phyloP scores from a whole-genome alignment of 2,329 filamentous ascomycete genomes.

The Coniochaeta pulveracea region DNA sequence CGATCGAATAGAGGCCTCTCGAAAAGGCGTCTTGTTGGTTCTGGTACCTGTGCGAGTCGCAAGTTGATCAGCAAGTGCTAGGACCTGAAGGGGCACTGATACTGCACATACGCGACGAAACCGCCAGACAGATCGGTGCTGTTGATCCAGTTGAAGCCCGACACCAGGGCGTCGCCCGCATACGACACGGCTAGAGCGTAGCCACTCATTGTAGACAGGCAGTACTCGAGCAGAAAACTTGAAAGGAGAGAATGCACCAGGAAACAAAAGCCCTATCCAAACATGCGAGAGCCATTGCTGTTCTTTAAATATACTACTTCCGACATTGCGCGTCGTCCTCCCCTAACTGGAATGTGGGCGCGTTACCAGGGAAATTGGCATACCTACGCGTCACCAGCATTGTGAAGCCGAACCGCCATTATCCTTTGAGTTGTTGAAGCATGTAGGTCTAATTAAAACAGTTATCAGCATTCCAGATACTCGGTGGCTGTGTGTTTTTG shows the following conservation, averaged over 20 bases:
- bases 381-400: not conserved
- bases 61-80: constrained; percentile 20
- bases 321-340: not conserved
- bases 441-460: too few species aligned
- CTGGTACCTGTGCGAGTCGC: constrained; percentile 43
- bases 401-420: too few species aligned
- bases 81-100: constrained; percentile 19
- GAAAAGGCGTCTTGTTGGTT: constrained; percentile 25
- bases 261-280: not conserved
- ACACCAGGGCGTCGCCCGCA: constrained; percentile 29
- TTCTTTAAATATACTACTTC: not conserved
- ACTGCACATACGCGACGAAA: constrained; percentile 55
- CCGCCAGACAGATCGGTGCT: constrained; percentile 60
- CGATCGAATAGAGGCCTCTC: constrained; percentile 28
- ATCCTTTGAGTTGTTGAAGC: too few species aligned
- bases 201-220: constrained; percentile 5
- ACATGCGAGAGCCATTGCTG: not conserved
- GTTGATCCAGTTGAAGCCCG: constrained; percentile 37
- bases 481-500: too few species aligned
- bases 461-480: too few species aligned
- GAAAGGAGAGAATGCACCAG: not conserved
- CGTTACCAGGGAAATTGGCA: not conserved
- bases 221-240: too few species aligned
- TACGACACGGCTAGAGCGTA: constrained; percentile 33
- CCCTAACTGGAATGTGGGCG: not conserved